Base-by-base conservation (phyloP, 495 filamentous ascomycete genomes). In the Corynascus novoguineensis region DNA sequence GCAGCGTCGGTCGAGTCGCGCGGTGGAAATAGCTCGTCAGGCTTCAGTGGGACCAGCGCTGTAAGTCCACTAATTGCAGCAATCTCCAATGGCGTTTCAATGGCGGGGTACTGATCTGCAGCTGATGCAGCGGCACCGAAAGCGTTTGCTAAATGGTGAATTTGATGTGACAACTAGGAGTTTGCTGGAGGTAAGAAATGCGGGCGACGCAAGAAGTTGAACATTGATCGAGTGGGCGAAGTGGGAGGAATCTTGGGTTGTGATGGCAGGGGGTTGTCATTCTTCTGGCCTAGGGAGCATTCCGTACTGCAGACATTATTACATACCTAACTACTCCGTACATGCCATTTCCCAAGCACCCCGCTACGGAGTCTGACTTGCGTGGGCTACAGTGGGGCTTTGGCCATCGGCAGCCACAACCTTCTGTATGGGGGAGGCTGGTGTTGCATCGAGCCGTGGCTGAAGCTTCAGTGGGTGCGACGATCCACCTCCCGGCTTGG, bases 401-500 rank as follows among this genome's bases (percentile, higher is more conserved):
- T 24, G 25, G 9, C 38, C 37, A 14, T 17, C 5, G 15, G 10
- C 25, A 56, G 53, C 53, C 59, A 57, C 47, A 38, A n/a, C n/a
- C n/a, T 10, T 31, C n/a, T 7, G 47, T 5, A 51, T 45, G 52
- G 59, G 53, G 59, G 54, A 58, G 59, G 59, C 54, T 61, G 53
- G 55, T 61, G 58, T 50, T 28, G 52, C 31, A 48, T 53, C 32
- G 14, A 21, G 19, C 17, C 47, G 53, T 57, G 48, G 59, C 59
- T 57, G 59, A 34, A 56, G 41, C 45, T 60, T 2, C n/a, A 32
- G 49, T 44, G 38, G 34, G 24, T 42, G 25, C 25, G 4, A 46
- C 35, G 53, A 27, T 35, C 50, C n/a, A n/a, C 28, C 34, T 55
- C 49, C 60, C 42, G 50, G 49, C 60, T 62, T 62, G 60, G 60